phyloP scores from a whole-genome alignment of 106 monocot genomes.

The Amphibolis antarctica region DNA sequence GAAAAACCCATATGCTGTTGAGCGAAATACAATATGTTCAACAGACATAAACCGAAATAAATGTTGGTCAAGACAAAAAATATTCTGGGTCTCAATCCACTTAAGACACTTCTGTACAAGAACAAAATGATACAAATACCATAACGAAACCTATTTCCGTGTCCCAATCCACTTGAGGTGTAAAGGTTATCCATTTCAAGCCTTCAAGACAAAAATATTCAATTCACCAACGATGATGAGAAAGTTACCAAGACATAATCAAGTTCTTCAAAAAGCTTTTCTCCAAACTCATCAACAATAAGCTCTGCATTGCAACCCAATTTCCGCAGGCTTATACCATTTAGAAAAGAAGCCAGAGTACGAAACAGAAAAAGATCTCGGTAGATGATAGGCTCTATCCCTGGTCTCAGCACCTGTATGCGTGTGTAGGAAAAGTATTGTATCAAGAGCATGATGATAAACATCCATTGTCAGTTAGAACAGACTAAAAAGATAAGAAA shows the following conservation, averaged over 20 bases:
- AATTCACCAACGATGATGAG: neutral
- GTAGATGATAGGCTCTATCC: conserved; percentile 96
- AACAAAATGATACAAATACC: no score
- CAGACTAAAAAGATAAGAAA: no score
- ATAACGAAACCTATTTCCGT: no score
- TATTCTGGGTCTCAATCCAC: no score
- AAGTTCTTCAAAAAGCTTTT: conserved; percentile 95
- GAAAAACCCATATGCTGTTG: neutral
- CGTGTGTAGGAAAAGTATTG: neutral
- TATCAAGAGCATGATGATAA: neutral
- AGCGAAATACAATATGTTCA: no score
- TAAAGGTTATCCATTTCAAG: neutral
- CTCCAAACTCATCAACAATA: conserved; percentile 99
- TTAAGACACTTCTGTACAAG: no score
- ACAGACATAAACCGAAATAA: no score
- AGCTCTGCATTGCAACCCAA: conserved; percentile 98
- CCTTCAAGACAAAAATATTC: neutral
- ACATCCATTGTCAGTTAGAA: no score
- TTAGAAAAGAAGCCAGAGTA: conserved; percentile 93
- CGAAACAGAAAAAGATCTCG: conserved; percentile 96
- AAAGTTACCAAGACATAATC: conserved; percentile 74
- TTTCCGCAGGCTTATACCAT: conserved; percentile 93
- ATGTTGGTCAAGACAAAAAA: no score
- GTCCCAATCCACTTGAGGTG: neutral
- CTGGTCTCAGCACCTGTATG: conserved; percentile 79